Percentiles rank a stretch among this genome's conserved stretches.
phyloP scores from a whole-genome alignment of 2,329 filamentous ascomycete species.

The Fusarium armeniacum region DNA sequence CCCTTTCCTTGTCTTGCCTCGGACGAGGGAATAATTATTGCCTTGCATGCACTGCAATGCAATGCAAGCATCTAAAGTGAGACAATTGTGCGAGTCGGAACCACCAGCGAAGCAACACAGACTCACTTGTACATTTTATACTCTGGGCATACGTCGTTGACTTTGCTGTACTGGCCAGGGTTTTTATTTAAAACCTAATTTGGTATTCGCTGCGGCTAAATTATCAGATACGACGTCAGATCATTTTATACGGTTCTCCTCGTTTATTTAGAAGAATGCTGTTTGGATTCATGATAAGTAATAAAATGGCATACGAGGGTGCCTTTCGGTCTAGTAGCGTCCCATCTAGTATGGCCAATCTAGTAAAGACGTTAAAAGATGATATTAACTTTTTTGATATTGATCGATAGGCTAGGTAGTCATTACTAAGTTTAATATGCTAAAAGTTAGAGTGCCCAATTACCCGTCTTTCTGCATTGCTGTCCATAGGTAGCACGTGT shows the following conservation, averaged over 20 bases:
- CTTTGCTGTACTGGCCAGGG: constrained; percentile 16
- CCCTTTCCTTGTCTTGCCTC: not conserved
- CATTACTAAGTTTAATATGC: not conserved
- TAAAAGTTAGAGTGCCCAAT: constrained; percentile 4
- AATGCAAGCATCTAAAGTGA: constrained; percentile 18
- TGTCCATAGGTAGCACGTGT: not conserved
- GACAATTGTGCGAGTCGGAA: constrained; percentile 28
- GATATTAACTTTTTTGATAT: not conserved
- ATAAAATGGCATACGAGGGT: constrained; percentile 30
- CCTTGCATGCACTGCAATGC: constrained; percentile 1
- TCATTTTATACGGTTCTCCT: constrained; percentile 10
- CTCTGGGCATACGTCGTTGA: constrained; percentile 43
- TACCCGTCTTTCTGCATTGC: not conserved
- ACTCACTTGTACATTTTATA: constrained; percentile 26
- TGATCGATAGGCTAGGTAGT: not conserved
- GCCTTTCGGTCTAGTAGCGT: not conserved
- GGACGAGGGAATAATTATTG: constrained; percentile 13
- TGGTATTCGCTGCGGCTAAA: not conserved
- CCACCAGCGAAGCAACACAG: constrained; percentile 15
- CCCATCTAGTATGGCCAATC: not conserved
- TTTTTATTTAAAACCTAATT: not conserved
- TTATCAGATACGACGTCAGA: constrained; percentile 35
- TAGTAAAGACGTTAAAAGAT: constrained; percentile 8
- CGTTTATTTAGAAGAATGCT: constrained; percentile 1
- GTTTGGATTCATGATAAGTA: not conserved